Percentiles rank a stretch among this genome's conserved stretches.
These are phyloP conservation scores for Eucalyptus sp. DNA, from an alignment of 345 rosid genomes.

Conservation along the genomic window DNA sequence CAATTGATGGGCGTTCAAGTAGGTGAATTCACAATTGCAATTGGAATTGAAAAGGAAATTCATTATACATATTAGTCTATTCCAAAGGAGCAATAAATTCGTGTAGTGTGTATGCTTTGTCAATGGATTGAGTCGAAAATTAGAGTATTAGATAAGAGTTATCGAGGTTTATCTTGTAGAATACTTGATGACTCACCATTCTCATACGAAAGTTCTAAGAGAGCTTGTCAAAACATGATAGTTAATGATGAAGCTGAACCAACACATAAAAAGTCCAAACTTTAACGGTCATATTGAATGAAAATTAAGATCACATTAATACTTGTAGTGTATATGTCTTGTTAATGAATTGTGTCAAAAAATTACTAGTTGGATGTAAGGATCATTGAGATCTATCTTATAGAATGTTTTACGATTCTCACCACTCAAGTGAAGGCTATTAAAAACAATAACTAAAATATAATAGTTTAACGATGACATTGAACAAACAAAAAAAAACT, in stretches of 20 bases:
- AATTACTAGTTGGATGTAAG: neutral
- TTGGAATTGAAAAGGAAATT: neutral
- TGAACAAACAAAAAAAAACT: neutral
- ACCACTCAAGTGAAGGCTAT: neutral
- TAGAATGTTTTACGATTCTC: neutral
- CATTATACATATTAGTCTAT: neutral
- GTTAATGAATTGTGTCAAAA: neutral
- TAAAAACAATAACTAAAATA: neutral
- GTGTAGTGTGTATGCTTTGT: accelerated
- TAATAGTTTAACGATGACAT: neutral
- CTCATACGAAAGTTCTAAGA: neutral
- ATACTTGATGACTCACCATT: neutral
- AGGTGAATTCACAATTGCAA: neutral
- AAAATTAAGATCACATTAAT: neutral
- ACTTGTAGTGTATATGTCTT: neutral
- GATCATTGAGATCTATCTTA: neutral
- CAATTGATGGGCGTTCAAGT: neutral
- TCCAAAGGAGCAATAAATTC: neutral
- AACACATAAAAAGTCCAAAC: neutral
- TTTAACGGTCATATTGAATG: neutral
- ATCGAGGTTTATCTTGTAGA: neutral
- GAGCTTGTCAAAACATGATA: neutral
- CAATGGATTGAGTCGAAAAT: neutral
- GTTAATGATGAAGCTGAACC: neutral
- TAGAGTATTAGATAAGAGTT: neutral